A percentile compares a stretch with the other conserved stretches of the same genome.
phyloP scores from a whole-genome alignment of 139 green algal genomes.

The Chlorella ohadii region DNA sequence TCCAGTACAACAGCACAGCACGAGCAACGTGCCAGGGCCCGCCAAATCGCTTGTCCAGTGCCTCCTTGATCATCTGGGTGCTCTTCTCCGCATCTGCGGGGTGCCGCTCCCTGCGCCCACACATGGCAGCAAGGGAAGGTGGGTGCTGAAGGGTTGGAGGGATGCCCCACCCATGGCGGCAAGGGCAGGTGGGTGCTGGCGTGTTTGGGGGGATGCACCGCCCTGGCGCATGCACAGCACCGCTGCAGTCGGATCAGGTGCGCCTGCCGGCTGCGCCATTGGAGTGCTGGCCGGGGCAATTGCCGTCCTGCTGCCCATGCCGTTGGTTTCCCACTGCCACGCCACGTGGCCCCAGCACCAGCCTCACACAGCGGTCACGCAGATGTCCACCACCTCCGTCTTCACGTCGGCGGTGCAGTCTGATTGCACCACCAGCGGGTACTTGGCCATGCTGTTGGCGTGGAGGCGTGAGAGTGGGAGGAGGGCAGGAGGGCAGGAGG shows the following conservation, averaged over 20 bases:
- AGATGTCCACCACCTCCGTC: conserved; percentile 85
- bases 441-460: conserved; percentile 73
- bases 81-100: conserved; percentile 84
- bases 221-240: too few species aligned
- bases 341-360: conserved; percentile 59
- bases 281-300: too few species aligned
- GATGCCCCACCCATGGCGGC: neutral
- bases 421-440: conserved; percentile 78
- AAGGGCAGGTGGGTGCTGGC: neutral
- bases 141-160: neutral
- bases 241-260: too few species aligned
- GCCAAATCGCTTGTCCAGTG: conserved; percentile 95
- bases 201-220: too few species aligned
- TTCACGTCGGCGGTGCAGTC: conserved; percentile 72
- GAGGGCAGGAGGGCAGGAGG: neutral
- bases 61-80: conserved; percentile 56
- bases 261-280: too few species aligned
- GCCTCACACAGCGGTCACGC: conserved; percentile 65
- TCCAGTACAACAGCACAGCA: too few species aligned
- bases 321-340: neutral
- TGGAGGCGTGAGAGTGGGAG: neutral
- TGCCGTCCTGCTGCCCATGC: too few species aligned
- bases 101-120: conserved; percentile 19
- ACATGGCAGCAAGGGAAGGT: neutral
- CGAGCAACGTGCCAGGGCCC: conserved; percentile 58